phyloP scores from a whole-genome alignment of 2,329 filamentous ascomycete genomes.

The Microdochium trichocladiopsis region DNA sequence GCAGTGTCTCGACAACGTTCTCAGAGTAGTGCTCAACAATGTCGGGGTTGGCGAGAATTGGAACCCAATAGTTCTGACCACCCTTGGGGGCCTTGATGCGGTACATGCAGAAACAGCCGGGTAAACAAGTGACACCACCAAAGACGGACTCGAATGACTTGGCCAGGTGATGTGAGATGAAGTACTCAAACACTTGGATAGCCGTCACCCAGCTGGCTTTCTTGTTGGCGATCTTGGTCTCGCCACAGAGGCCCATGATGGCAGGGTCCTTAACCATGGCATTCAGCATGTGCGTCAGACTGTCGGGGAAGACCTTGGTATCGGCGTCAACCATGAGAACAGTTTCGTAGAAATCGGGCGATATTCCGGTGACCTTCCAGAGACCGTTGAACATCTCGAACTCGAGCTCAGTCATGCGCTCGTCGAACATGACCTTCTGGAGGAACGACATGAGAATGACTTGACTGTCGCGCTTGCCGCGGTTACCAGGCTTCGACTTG shows the following conservation, averaged over 20 bases:
- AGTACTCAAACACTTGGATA: slow-evolving; percentile 99
- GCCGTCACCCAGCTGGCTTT: slow-evolving; percentile 89
- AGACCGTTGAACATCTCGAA: slow-evolving; percentile 99
- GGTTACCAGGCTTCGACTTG: slow-evolving; percentile 86
- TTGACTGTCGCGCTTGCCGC: slow-evolving; percentile 97
- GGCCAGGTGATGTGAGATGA: slow-evolving; percentile 93
- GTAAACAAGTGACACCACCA: slow-evolving; percentile 96
- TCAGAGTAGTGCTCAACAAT: slow-evolving; percentile 99
- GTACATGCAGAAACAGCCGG: slow-evolving; percentile 99
- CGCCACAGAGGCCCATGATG: slow-evolving; percentile 97
- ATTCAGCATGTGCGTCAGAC: slow-evolving; percentile 95
- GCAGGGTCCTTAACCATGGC: slow-evolving; percentile 99
- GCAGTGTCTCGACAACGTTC: slow-evolving; percentile 95
- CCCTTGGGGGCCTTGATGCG: slow-evolving; percentile 98
- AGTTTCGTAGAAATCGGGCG: slow-evolving; percentile 94
- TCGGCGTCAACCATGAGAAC: slow-evolving; percentile 99
- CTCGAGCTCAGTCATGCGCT: slow-evolving; percentile 98
- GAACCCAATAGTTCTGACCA: slow-evolving; percentile 98
- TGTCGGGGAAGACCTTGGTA: slow-evolving; percentile 98
- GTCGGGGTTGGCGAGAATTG: slow-evolving; percentile 95
- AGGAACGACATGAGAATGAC: slow-evolving; percentile 99
- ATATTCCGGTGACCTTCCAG: slow-evolving; percentile 98
- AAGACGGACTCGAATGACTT: slow-evolving; percentile 99
- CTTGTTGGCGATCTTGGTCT: slow-evolving; percentile 99
- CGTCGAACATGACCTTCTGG: slow-evolving; percentile 99